phyloP scores from a whole-genome alignment of 768 basidiomycete genomes.

The Kwoniella europaea region DNA sequence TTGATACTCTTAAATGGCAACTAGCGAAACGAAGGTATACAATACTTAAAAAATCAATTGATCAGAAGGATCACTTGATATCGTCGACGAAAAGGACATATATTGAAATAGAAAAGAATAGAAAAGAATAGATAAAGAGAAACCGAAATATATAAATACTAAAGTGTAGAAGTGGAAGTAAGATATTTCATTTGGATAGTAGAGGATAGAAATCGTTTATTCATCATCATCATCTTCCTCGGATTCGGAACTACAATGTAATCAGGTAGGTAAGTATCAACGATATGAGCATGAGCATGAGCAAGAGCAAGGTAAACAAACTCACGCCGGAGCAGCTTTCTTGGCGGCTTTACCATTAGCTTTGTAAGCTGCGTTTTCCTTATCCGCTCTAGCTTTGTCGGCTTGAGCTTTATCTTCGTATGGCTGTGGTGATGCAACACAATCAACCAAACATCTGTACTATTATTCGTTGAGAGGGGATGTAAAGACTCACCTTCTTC shows the following conservation, averaged over 20 bases:
- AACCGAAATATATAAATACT: background rate
- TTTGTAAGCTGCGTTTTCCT: constrained; percentile 64
- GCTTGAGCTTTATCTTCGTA: constrained; percentile 83
- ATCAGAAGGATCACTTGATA: too few species aligned
- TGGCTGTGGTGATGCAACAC: constrained; percentile 63
- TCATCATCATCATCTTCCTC: constrained; percentile 35
- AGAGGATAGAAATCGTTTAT: constrained; percentile 7
- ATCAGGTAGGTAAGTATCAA: background rate
- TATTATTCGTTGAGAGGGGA: background rate
- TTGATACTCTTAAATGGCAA: constrained; percentile 3
- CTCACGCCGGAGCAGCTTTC: constrained; percentile 35
- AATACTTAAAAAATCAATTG: background rate
- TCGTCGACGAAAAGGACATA: background rate
- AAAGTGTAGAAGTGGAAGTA: background rate
- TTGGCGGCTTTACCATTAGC: constrained; percentile 30
- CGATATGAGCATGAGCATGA: background rate
- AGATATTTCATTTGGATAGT: background rate
- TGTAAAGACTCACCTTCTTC: constrained; percentile 73
- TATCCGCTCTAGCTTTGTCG: constrained; percentile 86
- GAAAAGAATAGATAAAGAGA: constrained; percentile 9
- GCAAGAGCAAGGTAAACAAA: background rate
- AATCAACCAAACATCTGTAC: constrained; percentile 20
- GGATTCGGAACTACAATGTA: constrained; percentile 24
- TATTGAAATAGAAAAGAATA: background rate
- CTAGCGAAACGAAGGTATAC: constrained; percentile 20